Evolutionary conservation across 2,329 filamentous ascomycete species (phyloP).

Genomic region (Penicillium sp.): DNA sequence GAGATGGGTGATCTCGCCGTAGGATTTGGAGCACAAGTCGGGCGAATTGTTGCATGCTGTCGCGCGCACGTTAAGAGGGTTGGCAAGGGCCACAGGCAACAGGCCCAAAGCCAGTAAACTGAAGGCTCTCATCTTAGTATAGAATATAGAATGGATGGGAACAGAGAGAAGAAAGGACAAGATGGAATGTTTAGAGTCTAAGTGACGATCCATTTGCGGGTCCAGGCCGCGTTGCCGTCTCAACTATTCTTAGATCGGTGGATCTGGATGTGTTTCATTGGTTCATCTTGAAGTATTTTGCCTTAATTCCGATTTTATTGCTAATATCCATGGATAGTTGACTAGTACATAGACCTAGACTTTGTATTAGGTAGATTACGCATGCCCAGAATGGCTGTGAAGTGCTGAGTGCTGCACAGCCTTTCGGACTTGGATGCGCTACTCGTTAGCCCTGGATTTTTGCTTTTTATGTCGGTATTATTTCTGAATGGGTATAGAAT

Average conservation of each 20-base stretch:
- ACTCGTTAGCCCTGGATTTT: background rate
- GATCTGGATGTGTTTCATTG: slow-evolving; percentile 9
- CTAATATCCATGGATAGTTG: background rate
- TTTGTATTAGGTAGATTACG: background rate
- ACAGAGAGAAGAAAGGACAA: slow-evolving; percentile 1
- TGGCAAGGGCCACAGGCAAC: slow-evolving; percentile 27
- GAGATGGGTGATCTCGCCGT: slow-evolving; percentile 72
- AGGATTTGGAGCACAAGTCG: slow-evolving; percentile 62
- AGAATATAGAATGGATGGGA: background rate
- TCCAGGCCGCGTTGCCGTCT: slow-evolving; percentile 28
- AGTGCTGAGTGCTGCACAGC: background rate
- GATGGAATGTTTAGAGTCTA: slow-evolving; percentile 14
- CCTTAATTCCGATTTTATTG: background rate
- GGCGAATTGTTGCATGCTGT: slow-evolving; percentile 77
- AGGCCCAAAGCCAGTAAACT: slow-evolving; percentile 29
- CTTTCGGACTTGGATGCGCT: background rate
- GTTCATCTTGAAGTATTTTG: background rate
- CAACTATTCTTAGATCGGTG: slow-evolving; percentile 27
- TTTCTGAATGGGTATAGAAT: background rate
- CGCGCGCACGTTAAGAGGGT: slow-evolving; percentile 28
- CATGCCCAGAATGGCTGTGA: background rate
- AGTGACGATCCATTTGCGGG: slow-evolving; percentile 14
- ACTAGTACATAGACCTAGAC: background rate
- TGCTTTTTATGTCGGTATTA: background rate
- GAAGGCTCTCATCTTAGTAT: slow-evolving; percentile 27